Percentiles rank a stretch among this genome's conserved stretches.
These are phyloP conservation scores for Mycena kentingensis DNA, from an alignment of 768 basidiomycete species.

Conservation along the genomic window DNA sequence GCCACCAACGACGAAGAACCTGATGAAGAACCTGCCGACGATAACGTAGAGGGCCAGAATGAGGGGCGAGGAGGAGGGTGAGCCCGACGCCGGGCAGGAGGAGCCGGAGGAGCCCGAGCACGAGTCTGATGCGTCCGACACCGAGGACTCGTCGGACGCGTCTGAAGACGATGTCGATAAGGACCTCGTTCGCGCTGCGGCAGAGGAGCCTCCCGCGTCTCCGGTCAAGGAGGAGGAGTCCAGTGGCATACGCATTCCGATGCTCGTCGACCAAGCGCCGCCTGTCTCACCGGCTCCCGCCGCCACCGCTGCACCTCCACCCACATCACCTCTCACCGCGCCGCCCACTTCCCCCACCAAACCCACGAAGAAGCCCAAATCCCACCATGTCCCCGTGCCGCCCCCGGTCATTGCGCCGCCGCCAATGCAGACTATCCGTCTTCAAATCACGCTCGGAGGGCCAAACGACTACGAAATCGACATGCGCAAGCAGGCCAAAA, in stretches of 20 bases:
- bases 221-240: not conserved
- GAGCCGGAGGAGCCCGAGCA: conserved; percentile 15
- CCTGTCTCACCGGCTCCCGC: conserved; percentile 26
- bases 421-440: conserved; percentile 63
- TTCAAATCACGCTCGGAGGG: conserved; percentile 71
- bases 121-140: conserved; percentile 7
- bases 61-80: conserved; percentile 17
- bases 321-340: conserved; percentile 38
- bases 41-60: conserved; percentile 22
- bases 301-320: conserved; percentile 22
- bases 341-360: conserved; percentile 27
- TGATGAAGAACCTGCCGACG: conserved; percentile 1
- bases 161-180: conserved; percentile 26
- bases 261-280: conserved; percentile 26
- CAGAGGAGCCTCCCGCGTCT: conserved; percentile 17
- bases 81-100: not conserved
- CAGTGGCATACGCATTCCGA: conserved; percentile 13
- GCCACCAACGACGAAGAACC: conserved; percentile 8
- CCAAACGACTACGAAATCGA: conserved; percentile 77
- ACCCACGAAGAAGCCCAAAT: conserved; percentile 52
- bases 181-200: conserved; percentile 18
- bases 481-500: conserved; percentile 56
- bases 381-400: conserved; percentile 54
- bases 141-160: conserved; percentile 20
- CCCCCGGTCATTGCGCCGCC: conserved; percentile 54